Conservation (phyloP, 257 asterid genomes). For the Capsicum chinense region DNA sequence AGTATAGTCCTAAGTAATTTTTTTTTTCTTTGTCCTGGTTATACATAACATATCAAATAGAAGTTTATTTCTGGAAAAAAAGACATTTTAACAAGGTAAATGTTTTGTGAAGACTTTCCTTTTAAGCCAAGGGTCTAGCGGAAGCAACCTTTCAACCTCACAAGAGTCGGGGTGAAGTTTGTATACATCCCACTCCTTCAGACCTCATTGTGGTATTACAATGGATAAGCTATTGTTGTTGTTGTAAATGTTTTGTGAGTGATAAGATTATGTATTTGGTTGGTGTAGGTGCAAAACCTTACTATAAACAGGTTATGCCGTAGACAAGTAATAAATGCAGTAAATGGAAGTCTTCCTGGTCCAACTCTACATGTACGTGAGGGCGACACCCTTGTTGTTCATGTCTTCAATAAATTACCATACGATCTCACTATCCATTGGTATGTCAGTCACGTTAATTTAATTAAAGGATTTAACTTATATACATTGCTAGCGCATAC, state of each 20-base stretch:
- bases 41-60: not conserved
- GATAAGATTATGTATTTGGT: not conserved
- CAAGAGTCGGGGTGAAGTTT: not conserved
- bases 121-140: not conserved
- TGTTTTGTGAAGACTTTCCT: not conserved
- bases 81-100: not conserved
- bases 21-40: too few species aligned
- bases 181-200: not conserved
- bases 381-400: conserved; percentile 67
- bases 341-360: conserved; percentile 72
- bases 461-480: not conserved
- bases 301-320: conserved; percentile 53
- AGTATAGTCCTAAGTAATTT: too few species aligned
- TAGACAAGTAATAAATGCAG: conserved; percentile 62
- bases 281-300: conserved; percentile 59
- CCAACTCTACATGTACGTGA: conserved; percentile 61
- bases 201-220: not conserved
- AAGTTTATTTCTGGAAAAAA: not conserved
- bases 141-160: not conserved
- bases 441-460: conserved; percentile 38
- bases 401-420: conserved; percentile 61
- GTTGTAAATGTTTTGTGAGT: not conserved
- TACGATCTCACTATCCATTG: conserved; percentile 70
- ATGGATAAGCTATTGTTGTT: not conserved
- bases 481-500: not conserved